Evolutionary conservation across 352 stramenopile species (phyloP).

Genomic region (Pythium aquatile): DNA sequence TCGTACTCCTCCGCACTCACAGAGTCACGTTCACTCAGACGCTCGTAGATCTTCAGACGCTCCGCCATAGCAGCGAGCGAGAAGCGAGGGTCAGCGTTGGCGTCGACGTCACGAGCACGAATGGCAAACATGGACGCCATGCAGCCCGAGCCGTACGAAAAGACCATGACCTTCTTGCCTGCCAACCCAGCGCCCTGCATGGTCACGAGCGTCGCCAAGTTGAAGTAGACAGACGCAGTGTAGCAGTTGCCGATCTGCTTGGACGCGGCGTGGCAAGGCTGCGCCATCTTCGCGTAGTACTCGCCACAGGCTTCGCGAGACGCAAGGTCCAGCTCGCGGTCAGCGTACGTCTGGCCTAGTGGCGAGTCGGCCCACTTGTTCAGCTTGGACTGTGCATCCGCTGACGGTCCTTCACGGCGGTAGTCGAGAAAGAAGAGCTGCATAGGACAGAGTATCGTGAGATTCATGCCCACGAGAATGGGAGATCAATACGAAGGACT

Average conservation of each 20-base stretch:
- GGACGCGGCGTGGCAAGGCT: conserved; percentile 83
- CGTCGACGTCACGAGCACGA: conserved; percentile 27
- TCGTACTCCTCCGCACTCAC: conserved; percentile 90
- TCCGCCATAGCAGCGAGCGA: conserved; percentile 87
- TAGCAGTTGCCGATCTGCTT: conserved; percentile 97
- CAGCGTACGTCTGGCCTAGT: conserved; percentile 91
- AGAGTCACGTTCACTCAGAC: conserved; percentile 82
- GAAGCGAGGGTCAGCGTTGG: conserved; percentile 51
- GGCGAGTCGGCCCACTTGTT: conserved; percentile 73
- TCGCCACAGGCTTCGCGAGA: conserved; percentile 78
- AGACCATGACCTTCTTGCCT: conserved; percentile 89
- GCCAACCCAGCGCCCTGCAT: conserved; percentile 43
- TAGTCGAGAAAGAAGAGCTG: conserved; percentile 65
- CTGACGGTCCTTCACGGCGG: conserved; percentile 29
- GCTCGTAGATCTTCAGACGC: conserved; percentile 75
- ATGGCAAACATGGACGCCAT: conserved; percentile 96
- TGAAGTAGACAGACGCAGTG: conserved; percentile 96
- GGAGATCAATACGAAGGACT: conserved; percentile 7
- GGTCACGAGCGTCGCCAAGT: conserved; percentile 91
- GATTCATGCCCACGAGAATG: not conserved
- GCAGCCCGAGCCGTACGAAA: conserved; percentile 97
- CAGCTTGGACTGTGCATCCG: conserved; percentile 38
- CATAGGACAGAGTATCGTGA: not conserved
- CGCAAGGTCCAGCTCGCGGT: conserved; percentile 88
- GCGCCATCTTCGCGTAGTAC: conserved; percentile 78